Evolutionary conservation across 345 rosid species (phyloP), one percentile per base, ranked within the genome.

Genomic region (Corchorus olitorius): DNA sequence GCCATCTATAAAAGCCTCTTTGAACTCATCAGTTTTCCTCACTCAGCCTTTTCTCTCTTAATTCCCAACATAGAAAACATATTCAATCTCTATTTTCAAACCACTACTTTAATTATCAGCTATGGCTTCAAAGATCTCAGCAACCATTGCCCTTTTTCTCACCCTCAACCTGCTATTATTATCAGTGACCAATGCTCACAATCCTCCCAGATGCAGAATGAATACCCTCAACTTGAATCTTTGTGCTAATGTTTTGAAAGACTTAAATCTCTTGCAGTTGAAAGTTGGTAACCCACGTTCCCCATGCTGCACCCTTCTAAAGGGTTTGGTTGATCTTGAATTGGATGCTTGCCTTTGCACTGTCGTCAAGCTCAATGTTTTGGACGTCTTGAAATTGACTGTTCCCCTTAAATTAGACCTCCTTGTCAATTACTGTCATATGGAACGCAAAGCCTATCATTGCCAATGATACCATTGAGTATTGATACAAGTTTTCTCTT

Each of bases 331-430:
- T n/a, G 89, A 89, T 80, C 78, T 89, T 4, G 92, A 94, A 65
- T 92, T 89, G 7, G 95, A 92, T 10, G 87, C 81, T 63, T 90
- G 95, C 87, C 92, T 92, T 34, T 89, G 95, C 85, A 89, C 95
- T 41, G 88, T 90, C 79, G 82, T 92, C 62, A 90, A 89, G 39
- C 94, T 91, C 48, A 86, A 77, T 77, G n/a, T 88, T 62, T 75
- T 91, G 74, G 43, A 6, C 43, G 5, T 39, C 43, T 6, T 39
- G 5, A 2, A 39, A 0, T 2, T 39, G 0, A 4, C 43, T 39
- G 43, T 6, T 39, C 43, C 43, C 6, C 5, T 39, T 39, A 4
- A 39, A 39, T 39, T 39, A 6, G 43, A 39, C 43, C 43, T 39
- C 43, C 43, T 39, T 39, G 5, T 39, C 43, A 6, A 6, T 39